Evolutionary conservation across 768 basidiomycete genomes (phyloP).

Genomic region (Mycena chlorophos): DNA sequence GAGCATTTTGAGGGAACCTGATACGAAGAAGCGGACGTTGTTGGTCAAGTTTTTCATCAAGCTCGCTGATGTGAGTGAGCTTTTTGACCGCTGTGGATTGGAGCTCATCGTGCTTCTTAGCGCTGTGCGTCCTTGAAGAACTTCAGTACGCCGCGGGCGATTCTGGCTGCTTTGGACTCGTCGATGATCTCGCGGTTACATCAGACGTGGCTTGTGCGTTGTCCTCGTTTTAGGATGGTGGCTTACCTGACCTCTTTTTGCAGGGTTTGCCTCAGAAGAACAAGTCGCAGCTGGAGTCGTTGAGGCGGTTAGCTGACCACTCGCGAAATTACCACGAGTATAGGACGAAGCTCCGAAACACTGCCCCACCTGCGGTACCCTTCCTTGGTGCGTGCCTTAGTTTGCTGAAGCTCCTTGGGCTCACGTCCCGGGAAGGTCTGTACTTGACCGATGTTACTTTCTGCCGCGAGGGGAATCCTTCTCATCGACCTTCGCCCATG

Average conservation of each 20-base stretch:
- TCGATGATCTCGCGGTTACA: conserved; percentile 90
- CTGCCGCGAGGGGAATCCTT: conserved; percentile 92
- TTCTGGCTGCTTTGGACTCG: conserved; percentile 92
- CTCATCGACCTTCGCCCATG: conserved; percentile 75
- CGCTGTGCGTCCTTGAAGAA: conserved; percentile 83
- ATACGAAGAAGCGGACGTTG: conserved; percentile 77
- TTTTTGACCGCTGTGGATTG: conserved; percentile 7
- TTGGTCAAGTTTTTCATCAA: conserved; percentile 93
- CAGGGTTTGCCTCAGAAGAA: conserved; percentile 87
- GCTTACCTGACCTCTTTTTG: background rate
- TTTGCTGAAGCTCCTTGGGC: conserved; percentile 2
- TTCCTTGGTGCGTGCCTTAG: conserved; percentile 73
- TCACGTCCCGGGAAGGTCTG: conserved; percentile 50
- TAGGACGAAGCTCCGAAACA: conserved; percentile 80
- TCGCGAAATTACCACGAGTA: conserved; percentile 90
- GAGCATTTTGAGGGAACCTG: conserved; percentile 86
- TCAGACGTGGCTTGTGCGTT: conserved; percentile 89
- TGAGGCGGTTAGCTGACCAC: conserved; percentile 89
- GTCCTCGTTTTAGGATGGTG: background rate
- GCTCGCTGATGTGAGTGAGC: conserved; percentile 78
- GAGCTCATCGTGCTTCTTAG: conserved; percentile 42
- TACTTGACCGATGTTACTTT: conserved; percentile 94
- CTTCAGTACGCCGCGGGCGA: conserved; percentile 89
- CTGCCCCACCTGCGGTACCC: conserved; percentile 89
- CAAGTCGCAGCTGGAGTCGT: conserved; percentile 69